These are phyloP conservation scores for Kuraishia ogatae DNA, from an alignment of 805 yeast genomes.

Conservation along the genomic window DNA sequence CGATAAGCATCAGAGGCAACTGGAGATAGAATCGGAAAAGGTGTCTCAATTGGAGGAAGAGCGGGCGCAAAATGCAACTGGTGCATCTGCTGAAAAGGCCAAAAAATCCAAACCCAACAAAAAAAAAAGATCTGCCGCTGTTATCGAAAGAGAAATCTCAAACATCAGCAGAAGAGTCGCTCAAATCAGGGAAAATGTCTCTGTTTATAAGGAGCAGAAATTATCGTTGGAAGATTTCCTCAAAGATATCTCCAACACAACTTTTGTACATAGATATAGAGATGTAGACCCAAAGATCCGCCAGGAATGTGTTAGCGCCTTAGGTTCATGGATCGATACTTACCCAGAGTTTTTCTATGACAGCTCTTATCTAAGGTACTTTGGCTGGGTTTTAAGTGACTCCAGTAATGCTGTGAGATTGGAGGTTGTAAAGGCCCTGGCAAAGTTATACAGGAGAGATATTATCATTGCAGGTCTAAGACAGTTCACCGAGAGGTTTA, in stretches of 20 bases:
- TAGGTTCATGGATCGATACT: conserved; percentile 65
- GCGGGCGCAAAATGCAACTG: conserved; percentile 21
- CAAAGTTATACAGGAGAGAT: conserved; percentile 35
- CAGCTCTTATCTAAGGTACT: conserved; percentile 61
- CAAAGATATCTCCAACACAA: conserved; percentile 55
- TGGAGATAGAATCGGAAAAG: conserved; percentile 25
- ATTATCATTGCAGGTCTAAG: conserved; percentile 54
- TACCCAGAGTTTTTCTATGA: conserved; percentile 67
- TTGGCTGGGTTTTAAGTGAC: conserved; percentile 85
- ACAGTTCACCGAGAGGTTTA: conserved; percentile 72
- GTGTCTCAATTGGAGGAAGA: background rate
- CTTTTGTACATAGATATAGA: conserved; percentile 70
- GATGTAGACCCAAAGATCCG: conserved; percentile 72
- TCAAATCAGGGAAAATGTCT: conserved; percentile 34
- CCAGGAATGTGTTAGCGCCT: conserved; percentile 51
- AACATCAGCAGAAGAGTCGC: conserved; percentile 32
- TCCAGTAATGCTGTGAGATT: conserved; percentile 48
- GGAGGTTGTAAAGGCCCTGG: conserved; percentile 52
- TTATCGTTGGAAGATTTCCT: conserved; percentile 46
- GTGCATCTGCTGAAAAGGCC: background rate
- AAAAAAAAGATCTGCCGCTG: conserved; percentile 19
- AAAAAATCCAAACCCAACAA: conserved; percentile 20
- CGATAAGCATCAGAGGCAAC: conserved; percentile 36
- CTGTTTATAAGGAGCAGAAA: conserved; percentile 36
- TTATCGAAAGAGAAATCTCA: conserved; percentile 22